Conservation (phyloP, 768 basidiomycete species). For the Holtermanniella nyarrowii region DNA sequence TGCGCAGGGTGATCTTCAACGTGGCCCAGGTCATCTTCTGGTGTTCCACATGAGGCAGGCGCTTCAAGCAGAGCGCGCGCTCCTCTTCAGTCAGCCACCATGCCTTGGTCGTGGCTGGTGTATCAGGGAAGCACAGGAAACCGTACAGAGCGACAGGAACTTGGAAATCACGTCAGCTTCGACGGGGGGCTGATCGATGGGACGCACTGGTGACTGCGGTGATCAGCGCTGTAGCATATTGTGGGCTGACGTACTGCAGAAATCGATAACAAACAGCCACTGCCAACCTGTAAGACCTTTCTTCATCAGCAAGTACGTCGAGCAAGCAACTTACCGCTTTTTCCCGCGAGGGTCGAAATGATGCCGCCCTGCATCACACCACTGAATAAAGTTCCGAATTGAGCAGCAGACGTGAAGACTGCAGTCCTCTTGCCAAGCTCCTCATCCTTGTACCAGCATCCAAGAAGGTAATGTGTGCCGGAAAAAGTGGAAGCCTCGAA, state of each 20-base stretch:
- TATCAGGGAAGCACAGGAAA: conserved; percentile 62
- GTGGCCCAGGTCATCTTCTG: conserved; percentile 12
- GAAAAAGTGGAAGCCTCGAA: conserved; percentile 67
- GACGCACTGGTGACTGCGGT: too few relatives aligned
- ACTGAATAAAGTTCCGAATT: conserved; percentile 22
- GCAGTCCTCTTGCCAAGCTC: conserved; percentile 64
- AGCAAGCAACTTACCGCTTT: conserved; percentile 17
- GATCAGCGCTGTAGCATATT: too few relatives aligned
- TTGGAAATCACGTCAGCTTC: too few relatives aligned
- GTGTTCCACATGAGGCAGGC: conserved; percentile 18
- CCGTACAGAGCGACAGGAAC: conserved; percentile 44
- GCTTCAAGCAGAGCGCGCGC: conserved; percentile 14
- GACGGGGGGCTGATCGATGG: too few relatives aligned
- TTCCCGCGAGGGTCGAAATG: conserved; percentile 15
- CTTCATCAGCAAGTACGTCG: background rate
- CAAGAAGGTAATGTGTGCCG: conserved; percentile 60
- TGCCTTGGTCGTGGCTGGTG: conserved; percentile 46
- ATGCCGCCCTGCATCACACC: conserved; percentile 33
- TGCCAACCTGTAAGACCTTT: background rate
- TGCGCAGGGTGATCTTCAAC: conserved; percentile 9
- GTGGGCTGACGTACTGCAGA: background rate
- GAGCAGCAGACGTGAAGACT: conserved; percentile 46
- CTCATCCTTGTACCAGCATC: conserved; percentile 62
- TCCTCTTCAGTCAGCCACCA: conserved; percentile 54
- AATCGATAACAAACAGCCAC: conserved; percentile 20